Percentiles rank a stretch among this genome's conserved stretches.
Evolutionary conservation across 2,329 filamentous ascomycete species (phyloP).

Genomic region (Neonectria magnoliae): DNA sequence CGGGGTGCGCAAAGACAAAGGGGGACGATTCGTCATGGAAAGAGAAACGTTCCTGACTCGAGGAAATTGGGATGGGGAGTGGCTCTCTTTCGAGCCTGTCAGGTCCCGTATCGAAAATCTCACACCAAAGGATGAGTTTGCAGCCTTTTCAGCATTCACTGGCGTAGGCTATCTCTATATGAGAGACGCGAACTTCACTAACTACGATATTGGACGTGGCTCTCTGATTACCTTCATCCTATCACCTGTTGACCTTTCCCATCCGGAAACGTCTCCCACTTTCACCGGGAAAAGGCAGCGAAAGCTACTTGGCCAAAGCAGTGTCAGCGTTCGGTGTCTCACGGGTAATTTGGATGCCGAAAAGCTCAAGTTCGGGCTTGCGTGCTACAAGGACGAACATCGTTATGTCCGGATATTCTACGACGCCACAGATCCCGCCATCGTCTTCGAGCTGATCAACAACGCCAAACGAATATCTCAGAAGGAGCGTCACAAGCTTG

Average conservation of each 20-base stretch:
- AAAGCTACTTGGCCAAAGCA: conserved; percentile 2
- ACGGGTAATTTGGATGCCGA: neutral
- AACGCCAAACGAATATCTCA: neutral
- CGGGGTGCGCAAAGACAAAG: conserved; percentile 10
- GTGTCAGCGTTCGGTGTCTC: neutral
- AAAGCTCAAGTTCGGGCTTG: neutral
- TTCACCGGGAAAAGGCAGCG: conserved; percentile 1
- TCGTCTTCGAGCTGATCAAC: conserved; percentile 5
- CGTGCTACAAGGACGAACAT: conserved; percentile 12
- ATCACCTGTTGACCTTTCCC: neutral
- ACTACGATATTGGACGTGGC: neutral
- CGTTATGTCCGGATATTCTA: conserved; percentile 7
- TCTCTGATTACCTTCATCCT: neutral
- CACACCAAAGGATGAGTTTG: neutral
- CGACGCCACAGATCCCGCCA: neutral
- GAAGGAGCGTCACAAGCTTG: neutral
- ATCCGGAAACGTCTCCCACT: conserved; percentile 5
- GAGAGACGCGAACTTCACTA: neutral
- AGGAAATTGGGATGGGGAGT: conserved; percentile 6
- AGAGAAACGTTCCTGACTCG: conserved; percentile 4
- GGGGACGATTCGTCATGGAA: conserved; percentile 1
- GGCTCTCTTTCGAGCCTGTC: conserved; percentile 4
- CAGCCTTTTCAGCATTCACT: neutral
- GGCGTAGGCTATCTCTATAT: conserved; percentile 2
- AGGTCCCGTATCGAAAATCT: neutral